A percentile compares a stretch with the other conserved stretches of the same genome.
These are phyloP conservation scores for Eucommia ulmoides DNA, from an alignment of 257 asterid species.

Conservation along the genomic window DNA sequence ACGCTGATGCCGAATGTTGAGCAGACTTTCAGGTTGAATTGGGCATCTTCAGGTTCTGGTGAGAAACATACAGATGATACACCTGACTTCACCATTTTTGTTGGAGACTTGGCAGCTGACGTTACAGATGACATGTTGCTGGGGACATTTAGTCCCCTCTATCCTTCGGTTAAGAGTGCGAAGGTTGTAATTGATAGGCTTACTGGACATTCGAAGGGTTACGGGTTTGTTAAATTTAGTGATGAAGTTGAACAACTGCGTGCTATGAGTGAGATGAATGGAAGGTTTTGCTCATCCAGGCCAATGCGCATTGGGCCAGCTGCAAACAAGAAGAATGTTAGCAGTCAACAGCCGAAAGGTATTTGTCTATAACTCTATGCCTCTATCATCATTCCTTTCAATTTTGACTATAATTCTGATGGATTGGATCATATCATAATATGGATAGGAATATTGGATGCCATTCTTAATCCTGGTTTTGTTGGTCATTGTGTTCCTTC, in stretches of 20 bases:
- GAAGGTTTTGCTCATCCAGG: conserved; percentile 63
- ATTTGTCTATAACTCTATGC: no score
- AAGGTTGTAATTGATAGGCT: conserved; percentile 70
- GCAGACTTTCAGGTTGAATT: conserved; percentile 54
- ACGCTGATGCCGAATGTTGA: conserved; percentile 57
- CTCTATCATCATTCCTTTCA: no score
- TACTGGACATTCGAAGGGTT: conserved; percentile 85
- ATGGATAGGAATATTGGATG: conserved; percentile 13
- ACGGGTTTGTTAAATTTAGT: conserved; percentile 73
- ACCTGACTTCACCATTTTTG: conserved; percentile 69
- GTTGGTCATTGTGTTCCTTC: no score
- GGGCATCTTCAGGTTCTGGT: conserved; percentile 81
- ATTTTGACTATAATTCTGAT: no score
- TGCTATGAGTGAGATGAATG: conserved; percentile 86
- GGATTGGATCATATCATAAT: conserved; percentile 15
- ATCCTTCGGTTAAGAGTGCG: conserved; percentile 70
- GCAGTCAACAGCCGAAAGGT: conserved; percentile 41
- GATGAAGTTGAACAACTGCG: conserved; percentile 77
- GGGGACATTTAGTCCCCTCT: conserved; percentile 55
- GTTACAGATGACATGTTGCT: conserved; percentile 59
- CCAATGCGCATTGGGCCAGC: conserved; percentile 90
- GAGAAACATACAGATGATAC: conserved; percentile 63
- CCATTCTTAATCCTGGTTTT: conserved; percentile 19
- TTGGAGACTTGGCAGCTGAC: conserved; percentile 87
- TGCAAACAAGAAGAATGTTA: conserved; percentile 59